Base-by-base conservation (phyloP, 2,329 filamentous ascomycete species). In the Anisogramma anomala region DNA sequence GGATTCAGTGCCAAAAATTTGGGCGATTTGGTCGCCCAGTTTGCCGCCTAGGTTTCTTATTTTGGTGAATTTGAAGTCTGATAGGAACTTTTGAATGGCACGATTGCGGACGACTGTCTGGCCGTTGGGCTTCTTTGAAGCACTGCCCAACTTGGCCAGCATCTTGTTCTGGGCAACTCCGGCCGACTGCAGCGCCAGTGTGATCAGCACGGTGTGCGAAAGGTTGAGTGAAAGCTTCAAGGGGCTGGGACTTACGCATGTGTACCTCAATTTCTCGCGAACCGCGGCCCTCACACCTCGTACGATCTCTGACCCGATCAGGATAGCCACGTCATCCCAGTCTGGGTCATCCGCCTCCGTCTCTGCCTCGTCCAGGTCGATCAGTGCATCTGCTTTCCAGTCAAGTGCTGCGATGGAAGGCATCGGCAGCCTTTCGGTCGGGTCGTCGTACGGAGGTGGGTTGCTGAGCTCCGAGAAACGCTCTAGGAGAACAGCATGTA, bases 21-120 rank as follows among this genome's bases (percentile, higher is more conserved):
- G 74, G 1, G 81, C 79, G 7, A 94, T 76, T 50, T 93, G 84
- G 39, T 94, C 85, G 4, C 91, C 91, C 22, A 96, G 68, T 63
- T 96, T 96, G 17, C 91, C 91, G 20, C 91, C 91, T n/a, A 98
- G 65, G 59, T 89, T 94, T 13, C 89, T 75, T 40, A 98, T 91
- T 60, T 94, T 94, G 13, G 87, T 94, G 55, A 95, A 89, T 55
- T 94, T 94, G 68, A 94, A 87, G 13, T 75, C 76, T 7, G 74
- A 74, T 31, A 98, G 65, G 54, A 98, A 98, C 32, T 81, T 70
- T 48, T 79, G 69, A 2, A 86, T 70, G 1, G 89, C 89, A 34
- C 87, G 77, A 56, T 85, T 89, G 18, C 91, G 81, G 36, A 98
- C 79, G n/a, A 96, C 77, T 0, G 89, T 96, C 62, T 98, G 91